Percentiles rank a stretch among this genome's conserved stretches.
phyloP scores from a whole-genome alignment of 73 alveolate genomes.

The Symbiodinium natans region DNA sequence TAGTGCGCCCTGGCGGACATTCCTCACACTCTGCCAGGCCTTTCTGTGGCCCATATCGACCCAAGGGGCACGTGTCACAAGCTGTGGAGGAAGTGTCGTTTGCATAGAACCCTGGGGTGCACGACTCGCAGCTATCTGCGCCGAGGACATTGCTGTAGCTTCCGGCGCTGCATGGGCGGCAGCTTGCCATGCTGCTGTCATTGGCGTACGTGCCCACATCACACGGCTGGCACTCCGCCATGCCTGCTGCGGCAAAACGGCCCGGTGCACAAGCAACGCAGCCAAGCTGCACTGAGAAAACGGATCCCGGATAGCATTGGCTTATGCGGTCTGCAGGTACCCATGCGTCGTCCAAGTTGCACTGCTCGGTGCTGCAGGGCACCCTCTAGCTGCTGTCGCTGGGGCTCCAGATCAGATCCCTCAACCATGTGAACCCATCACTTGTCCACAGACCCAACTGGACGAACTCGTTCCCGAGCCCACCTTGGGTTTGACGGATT shows the following conservation, averaged over 20 bases:
- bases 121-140: neutral
- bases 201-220: slow-evolving; percentile 23
- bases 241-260: slow-evolving; percentile 13
- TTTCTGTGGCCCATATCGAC: neutral
- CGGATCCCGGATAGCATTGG: neutral
- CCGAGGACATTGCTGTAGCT: neutral
- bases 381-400: neutral
- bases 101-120: neutral
- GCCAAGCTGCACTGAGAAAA: neutral
- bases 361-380: neutral
- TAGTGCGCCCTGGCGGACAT: neutral
- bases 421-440: neutral
- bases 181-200: neutral
- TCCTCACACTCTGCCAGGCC: neutral
- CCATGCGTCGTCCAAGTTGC: neutral
- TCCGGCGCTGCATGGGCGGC: neutral
- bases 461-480: neutral
- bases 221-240: slow-evolving; percentile 18
- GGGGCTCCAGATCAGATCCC: neutral
- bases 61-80: neutral
- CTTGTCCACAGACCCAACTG: neutral
- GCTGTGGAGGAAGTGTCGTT: neutral
- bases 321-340: neutral
- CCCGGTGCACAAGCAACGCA: slow-evolving; percentile 27
- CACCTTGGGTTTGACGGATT: neutral